Evolutionary conservation across 179 eudicot species (phyloP).

Genomic region (Gypsophila paniculata): DNA sequence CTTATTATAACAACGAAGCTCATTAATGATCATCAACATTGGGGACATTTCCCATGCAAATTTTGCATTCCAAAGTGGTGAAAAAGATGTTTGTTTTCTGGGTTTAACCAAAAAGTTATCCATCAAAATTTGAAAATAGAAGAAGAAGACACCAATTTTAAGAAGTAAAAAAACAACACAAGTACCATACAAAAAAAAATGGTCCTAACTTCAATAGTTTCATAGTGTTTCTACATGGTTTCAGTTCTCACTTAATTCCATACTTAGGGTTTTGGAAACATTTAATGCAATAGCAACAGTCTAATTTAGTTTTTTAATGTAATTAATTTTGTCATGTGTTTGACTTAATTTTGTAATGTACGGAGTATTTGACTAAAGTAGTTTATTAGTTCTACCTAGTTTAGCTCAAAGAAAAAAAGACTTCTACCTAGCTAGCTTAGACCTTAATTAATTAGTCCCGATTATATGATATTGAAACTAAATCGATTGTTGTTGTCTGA

Average conservation of each 20-base stretch:
- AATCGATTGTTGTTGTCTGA: too few species aligned
- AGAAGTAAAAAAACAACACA: not conserved
- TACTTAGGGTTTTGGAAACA: constrained; percentile 29
- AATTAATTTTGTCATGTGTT: constrained; percentile 1
- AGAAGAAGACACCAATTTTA: not conserved
- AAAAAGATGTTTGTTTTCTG: constrained; percentile 77
- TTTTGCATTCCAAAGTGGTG: constrained; percentile 46
- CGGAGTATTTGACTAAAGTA: too few species aligned
- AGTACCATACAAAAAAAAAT: constrained; percentile 11
- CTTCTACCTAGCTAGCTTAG: not conserved
- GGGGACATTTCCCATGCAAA: constrained; percentile 34
- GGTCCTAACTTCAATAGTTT: constrained; percentile 26
- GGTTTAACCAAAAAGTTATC: constrained; percentile 17
- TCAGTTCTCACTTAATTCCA: constrained; percentile 24
- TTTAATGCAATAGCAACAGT: constrained; percentile 23
- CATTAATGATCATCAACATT: constrained; percentile 49
- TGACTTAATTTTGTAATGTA: too few species aligned
- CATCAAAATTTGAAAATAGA: constrained; percentile 17
- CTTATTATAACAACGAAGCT: constrained; percentile 56
- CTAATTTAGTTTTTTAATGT: constrained; percentile 8
- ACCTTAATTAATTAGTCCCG: not conserved
- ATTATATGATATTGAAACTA: too few species aligned
- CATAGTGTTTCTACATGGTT: constrained; percentile 16
- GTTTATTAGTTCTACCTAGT: not conserved
- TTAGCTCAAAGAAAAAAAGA: too few species aligned